phyloP scores from a whole-genome alignment of 75 land plant species.

The Azolla pinnata region DNA sequence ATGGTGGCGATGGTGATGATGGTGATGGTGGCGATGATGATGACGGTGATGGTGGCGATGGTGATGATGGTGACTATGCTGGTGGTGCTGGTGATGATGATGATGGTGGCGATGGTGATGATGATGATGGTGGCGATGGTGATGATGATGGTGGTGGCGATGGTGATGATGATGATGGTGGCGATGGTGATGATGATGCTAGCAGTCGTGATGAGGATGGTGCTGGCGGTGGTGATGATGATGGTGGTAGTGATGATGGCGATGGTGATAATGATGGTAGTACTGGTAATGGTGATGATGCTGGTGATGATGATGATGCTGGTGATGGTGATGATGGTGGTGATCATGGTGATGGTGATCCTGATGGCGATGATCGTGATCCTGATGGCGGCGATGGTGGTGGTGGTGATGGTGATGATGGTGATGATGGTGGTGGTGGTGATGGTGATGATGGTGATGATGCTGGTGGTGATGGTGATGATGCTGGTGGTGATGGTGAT shows the following conservation, averaged over 20 bases:
- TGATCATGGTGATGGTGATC: too few relatives aligned
- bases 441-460: too few relatives aligned
- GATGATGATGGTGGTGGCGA: neutral
- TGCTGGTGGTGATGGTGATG: too few relatives aligned
- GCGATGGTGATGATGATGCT: neutral
- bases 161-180: neutral
- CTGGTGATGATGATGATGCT: too few relatives aligned
- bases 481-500: too few relatives aligned
- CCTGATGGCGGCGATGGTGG: too few relatives aligned
- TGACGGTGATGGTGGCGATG: neutral
- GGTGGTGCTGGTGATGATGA: neutral
- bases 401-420: too few relatives aligned
- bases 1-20: neutral
- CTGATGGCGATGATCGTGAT: too few relatives aligned
- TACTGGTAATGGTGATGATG: slow-evolving; percentile 5
- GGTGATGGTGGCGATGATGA: neutral
- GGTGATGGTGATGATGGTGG: too few relatives aligned
- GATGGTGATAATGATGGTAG: slow-evolving; percentile 6
- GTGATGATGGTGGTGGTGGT: too few relatives aligned
- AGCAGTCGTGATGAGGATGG: neutral
- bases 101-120: neutral
- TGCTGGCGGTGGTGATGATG: neutral
- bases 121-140: slow-evolving; percentile 1
- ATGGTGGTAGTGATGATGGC: slow-evolving; percentile 3
- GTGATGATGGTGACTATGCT: neutral